Base-by-base conservation (phyloP, 2,329 filamentous ascomycete species). In the Aspergillus tanneri region DNA sequence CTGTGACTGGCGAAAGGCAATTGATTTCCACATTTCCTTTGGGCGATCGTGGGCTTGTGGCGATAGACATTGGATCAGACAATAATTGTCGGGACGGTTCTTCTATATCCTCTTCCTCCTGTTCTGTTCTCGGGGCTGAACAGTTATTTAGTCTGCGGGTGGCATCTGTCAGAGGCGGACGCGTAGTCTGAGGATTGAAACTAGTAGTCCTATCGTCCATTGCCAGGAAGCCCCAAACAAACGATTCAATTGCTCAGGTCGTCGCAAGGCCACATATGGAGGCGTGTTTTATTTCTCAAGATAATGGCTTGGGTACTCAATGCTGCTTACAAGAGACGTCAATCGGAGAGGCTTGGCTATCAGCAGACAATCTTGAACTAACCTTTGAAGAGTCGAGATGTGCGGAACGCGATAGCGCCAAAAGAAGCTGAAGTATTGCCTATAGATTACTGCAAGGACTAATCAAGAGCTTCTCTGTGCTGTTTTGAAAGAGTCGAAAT, bases 1-100 rank as follows among this genome's bases (percentile, higher is more conserved):
- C 73, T 8, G 72, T 70, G 11, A 78, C 73, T 12, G 77, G 75
- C 3, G 79, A 80, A 6, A 82, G 60, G 22, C 76, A 76, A 52
- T 80, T 79, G 61, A 79, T 75, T 47, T 79, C 76, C 24, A 71
- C 60, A 30, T 64, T 57, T 1, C 54, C 51, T 21, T 49, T 50
- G 0, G 64, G 56, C 2, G 68, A 57, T 4, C 48, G 53, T 1
- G 66, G 58, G 21, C 57, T 63, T 41, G 55, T 59, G 8, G 54
- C 49, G 10, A 61, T 52, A 3, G 59, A 67, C 61, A 59, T 66
- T 36, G 47, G 55, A n/a, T 59, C 63, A 47, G 51, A 61, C 45
- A 49, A 54, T 46, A 54, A 56, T 16, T 61, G 38, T 16, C 50
- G 41, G 36, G 58, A 46, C 11, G 55, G 41, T 32, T 48, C 47